phyloP scores from a whole-genome alignment of 2,329 filamentous ascomycete genomes.

The Scytalidium sp. region DNA sequence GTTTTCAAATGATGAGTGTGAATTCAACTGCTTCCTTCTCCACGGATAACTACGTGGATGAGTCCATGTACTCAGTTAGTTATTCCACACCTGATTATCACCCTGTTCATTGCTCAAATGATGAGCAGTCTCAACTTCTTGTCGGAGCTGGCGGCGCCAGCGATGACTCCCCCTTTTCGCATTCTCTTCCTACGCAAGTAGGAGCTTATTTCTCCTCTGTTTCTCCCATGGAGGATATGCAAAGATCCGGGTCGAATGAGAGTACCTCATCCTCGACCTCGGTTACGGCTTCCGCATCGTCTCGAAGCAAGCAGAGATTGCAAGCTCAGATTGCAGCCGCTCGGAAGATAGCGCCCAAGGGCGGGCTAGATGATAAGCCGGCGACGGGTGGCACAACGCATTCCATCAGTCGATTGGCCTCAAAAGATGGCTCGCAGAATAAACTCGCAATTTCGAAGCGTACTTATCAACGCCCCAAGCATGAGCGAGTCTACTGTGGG shows the following conservation, averaged over 20 bases:
- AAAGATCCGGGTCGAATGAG: constrained; percentile 28
- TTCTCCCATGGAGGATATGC: constrained; percentile 26
- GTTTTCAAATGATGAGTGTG: constrained; percentile 29
- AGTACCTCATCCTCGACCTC: constrained; percentile 26
- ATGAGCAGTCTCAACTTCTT: constrained; percentile 28
- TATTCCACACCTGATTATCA: constrained; percentile 7
- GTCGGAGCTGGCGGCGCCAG: constrained; percentile 28
- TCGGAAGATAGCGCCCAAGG: constrained; percentile 27
- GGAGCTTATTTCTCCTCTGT: constrained; percentile 17
- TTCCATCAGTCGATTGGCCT: constrained; percentile 23
- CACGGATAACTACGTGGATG: constrained; percentile 20
- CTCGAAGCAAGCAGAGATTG: constrained; percentile 28
- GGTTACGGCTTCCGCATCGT: constrained; percentile 9
- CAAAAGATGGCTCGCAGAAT: constrained; percentile 27
- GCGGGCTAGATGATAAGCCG: constrained; percentile 20
- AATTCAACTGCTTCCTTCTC: constrained; percentile 26
- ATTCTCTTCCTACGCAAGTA: constrained; percentile 20
- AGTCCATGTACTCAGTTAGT: not conserved
- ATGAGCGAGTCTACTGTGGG: constrained; percentile 66
- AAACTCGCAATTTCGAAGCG: constrained; percentile 28
- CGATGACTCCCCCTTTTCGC: constrained; percentile 26
- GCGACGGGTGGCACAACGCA: constrained; percentile 26
- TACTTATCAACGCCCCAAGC: constrained; percentile 30
- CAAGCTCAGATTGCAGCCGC: constrained; percentile 22
- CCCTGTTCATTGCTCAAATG: constrained; percentile 24